A percentile compares a stretch with the other conserved stretches of the same genome.
phyloP scores from a whole-genome alignment of 257 asterid species.

The Salvia miltiorrhiza region DNA sequence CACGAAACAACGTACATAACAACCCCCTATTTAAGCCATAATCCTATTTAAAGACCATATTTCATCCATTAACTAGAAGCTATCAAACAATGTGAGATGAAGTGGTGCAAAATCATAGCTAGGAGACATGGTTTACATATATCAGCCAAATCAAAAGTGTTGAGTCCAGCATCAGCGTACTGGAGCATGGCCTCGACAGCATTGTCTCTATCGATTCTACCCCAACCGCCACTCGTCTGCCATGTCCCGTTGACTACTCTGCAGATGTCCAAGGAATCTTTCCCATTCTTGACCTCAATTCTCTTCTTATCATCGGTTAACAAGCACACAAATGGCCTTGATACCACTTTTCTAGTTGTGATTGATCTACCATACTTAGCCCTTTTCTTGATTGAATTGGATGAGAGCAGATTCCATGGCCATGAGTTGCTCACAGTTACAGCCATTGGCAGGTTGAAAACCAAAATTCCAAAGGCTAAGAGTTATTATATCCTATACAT shows the following conservation, averaged over 20 bases:
- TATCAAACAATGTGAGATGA: too few species aligned
- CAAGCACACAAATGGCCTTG: conserved; percentile 43
- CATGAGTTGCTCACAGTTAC: conserved; percentile 33
- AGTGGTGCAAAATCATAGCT: background rate
- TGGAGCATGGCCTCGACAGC: conserved; percentile 74
- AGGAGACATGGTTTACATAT: conserved; percentile 42
- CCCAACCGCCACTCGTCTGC: conserved; percentile 91
- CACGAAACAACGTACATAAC: background rate
- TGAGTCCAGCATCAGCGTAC: conserved; percentile 70
- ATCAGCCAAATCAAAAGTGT: conserved; percentile 79
- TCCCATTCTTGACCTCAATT: conserved; percentile 61
- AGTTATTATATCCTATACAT: conserved; percentile 19
- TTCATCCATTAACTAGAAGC: too few species aligned
- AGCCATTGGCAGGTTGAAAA: conserved; percentile 34
- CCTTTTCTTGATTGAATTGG: conserved; percentile 30
- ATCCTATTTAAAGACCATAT: background rate
- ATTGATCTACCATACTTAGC: conserved; percentile 19
- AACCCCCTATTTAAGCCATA: background rate
- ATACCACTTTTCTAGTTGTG: conserved; percentile 26
- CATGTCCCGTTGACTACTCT: conserved; percentile 83
- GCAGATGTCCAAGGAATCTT: conserved; percentile 69
- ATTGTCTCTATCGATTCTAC: conserved; percentile 50
- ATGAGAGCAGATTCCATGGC: conserved; percentile 30
- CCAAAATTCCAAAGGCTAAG: background rate
- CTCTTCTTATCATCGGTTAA: conserved; percentile 47